These are phyloP conservation scores for Tricholoma matsutake DNA, from an alignment of 768 basidiomycete genomes.

Conservation along the genomic window DNA sequence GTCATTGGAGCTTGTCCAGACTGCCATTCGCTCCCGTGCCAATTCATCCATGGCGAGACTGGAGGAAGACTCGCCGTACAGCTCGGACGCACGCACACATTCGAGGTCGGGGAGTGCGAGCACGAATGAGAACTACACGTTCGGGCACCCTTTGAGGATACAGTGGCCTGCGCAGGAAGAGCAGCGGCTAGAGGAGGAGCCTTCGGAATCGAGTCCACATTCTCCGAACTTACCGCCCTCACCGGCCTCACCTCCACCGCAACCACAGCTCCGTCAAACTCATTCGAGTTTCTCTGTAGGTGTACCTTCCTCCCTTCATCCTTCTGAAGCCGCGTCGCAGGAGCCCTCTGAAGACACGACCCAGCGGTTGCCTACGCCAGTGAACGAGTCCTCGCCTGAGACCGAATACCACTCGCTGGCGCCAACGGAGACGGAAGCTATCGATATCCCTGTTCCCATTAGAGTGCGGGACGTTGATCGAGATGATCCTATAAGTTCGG, in stretches of 20 bases:
- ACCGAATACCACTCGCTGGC: not conserved
- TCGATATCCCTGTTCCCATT: conserved; percentile 10
- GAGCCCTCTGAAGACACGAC: not conserved
- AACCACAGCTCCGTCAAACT: not conserved
- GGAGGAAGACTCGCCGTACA: conserved; percentile 47
- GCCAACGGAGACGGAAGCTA: conserved; percentile 3
- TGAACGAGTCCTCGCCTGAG: not conserved
- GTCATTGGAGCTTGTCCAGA: conserved; percentile 54
- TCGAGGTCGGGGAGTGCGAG: conserved; percentile 51
- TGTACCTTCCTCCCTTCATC: not conserved
- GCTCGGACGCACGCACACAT: conserved; percentile 38
- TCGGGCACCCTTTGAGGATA: conserved; percentile 57
- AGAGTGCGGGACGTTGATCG: conserved; percentile 9
- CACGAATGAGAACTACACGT: conserved; percentile 67
- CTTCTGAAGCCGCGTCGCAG: conserved; percentile 13
- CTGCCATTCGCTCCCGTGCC: conserved; percentile 46
- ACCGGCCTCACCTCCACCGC: not conserved
- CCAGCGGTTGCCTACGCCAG: conserved; percentile 1
- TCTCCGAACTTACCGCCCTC: not conserved
- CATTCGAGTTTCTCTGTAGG: not conserved
- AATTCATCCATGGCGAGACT: conserved; percentile 69
- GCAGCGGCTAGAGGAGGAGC: conserved; percentile 18
- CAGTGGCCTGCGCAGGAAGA: conserved; percentile 29
- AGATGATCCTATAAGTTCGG: conserved; percentile 13
- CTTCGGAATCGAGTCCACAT: not conserved